Percentiles rank a stretch among this genome's conserved stretches.
Evolutionary conservation across 371 early-diverging fungal species (phyloP).

Genomic region (Encephalitozoon intestinalis): DNA sequence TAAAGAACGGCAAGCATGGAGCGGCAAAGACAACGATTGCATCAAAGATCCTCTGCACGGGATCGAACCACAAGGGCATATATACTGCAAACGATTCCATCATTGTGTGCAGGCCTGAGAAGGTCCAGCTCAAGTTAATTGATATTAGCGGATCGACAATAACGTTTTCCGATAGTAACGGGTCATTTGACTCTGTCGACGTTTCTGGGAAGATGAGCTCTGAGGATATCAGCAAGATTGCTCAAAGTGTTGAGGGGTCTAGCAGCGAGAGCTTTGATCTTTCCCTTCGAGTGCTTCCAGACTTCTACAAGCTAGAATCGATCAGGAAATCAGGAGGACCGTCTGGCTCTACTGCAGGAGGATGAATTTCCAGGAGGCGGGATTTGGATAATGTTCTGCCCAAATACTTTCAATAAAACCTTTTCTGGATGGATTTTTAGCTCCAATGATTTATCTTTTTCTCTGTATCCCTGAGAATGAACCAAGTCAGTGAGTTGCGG

Average conservation of each 20-base stretch:
- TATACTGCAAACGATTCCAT: neutral
- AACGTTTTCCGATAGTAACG: neutral
- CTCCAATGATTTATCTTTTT: neutral
- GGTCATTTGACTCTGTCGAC: neutral
- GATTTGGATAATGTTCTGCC: neutral
- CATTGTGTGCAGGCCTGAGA: neutral
- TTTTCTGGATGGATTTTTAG: neutral
- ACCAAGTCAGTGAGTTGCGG: conserved; percentile 50
- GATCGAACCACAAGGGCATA: neutral
- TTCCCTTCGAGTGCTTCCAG: neutral
- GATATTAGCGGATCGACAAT: neutral
- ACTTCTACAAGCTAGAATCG: neutral
- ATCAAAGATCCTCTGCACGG: conserved; percentile 14
- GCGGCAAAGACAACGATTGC: conserved; percentile 49
- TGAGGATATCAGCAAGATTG: neutral
- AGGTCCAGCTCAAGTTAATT: neutral
- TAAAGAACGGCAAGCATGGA: conserved; percentile 61
- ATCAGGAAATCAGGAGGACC: neutral
- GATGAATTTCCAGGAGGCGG: neutral
- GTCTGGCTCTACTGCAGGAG: neutral
- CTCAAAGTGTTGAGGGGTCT: neutral
- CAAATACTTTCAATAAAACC: neutral
- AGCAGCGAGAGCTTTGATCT: neutral
- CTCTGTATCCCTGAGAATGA: conserved; percentile 15
- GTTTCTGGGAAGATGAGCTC: neutral